Conservation (phyloP, 768 basidiomycete genomes). For the Auriscalpium microsporum region DNA sequence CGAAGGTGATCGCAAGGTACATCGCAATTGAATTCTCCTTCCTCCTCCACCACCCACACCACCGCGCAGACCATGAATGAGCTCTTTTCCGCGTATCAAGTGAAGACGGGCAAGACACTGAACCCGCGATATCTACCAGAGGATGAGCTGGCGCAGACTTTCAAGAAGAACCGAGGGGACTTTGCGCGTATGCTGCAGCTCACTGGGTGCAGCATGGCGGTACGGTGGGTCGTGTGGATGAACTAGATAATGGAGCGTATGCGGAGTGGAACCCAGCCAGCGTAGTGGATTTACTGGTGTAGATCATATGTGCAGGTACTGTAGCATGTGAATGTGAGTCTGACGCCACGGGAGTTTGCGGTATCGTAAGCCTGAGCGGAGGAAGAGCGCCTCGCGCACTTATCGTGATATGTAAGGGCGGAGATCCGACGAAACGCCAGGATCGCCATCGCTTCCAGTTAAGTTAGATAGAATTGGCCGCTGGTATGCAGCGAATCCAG, state of each 20-base stretch:
- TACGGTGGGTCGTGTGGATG: conserved; percentile 1
- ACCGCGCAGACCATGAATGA: conserved; percentile 13
- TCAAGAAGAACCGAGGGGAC: conserved; percentile 10
- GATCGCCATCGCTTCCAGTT: too few species aligned
- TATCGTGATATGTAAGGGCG: too few species aligned
- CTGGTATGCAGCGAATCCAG: too few species aligned
- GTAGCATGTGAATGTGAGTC: too few species aligned
- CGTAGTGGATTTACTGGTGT: not conserved
- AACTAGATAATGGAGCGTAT: conserved; percentile 10
- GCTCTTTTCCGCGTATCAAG: conserved; percentile 12
- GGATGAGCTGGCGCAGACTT: conserved; percentile 4
- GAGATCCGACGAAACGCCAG: too few species aligned
- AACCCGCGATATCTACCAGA: conserved; percentile 10
- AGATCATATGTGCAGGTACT: not conserved
- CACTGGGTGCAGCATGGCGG: conserved; percentile 4
- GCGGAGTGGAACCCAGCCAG: conserved; percentile 16
- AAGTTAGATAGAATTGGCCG: too few species aligned
- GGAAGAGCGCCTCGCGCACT: too few species aligned
- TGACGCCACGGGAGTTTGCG: too few species aligned
- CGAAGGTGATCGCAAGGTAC: conserved; percentile 7
- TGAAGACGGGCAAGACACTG: conserved; percentile 13
- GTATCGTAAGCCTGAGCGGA: too few species aligned
- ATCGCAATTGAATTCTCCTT: not conserved
- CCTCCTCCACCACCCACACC: not conserved
- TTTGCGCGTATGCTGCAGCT: conserved; percentile 2